Conservation (phyloP, 768 basidiomycete species). For the Leccinum ochraceum region DNA sequence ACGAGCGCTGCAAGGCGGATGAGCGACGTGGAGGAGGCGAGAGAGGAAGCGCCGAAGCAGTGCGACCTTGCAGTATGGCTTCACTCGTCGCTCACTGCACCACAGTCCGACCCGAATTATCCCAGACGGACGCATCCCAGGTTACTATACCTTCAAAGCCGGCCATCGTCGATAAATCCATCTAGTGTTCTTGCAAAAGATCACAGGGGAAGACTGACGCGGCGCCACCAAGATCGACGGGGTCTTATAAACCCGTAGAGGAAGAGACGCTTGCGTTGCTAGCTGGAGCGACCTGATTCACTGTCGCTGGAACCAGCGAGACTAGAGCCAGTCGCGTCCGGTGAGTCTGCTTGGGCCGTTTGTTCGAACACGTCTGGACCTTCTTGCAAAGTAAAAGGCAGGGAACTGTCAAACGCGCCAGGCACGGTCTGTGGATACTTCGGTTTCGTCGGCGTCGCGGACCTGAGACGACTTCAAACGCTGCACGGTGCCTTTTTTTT, state of each 20-base stretch:
- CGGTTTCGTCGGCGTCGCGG: no score
- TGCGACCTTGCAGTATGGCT: no score
- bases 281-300: background rate
- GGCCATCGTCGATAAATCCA: background rate
- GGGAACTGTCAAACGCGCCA: background rate
- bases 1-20: no score
- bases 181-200: no score
- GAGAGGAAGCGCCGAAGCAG: no score
- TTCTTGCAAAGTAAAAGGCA: background rate
- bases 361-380: background rate
- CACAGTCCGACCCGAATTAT: background rate
- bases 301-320: no score
- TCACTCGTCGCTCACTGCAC: no score
- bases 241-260: background rate
- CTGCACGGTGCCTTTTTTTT: background rate
- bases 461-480: background rate
- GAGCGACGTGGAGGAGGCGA: no score
- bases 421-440: background rate
- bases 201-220: background rate
- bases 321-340: no score
- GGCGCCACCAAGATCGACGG: background rate
- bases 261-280: background rate
- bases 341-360: background rate
- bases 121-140: background rate
- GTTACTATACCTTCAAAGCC: conserved; percentile 4